Evolutionary conservation across 78 protist species (phyloP), one percentile per base, ranked within the genome.

Genomic region (Dictyostelium citrinum): DNA sequence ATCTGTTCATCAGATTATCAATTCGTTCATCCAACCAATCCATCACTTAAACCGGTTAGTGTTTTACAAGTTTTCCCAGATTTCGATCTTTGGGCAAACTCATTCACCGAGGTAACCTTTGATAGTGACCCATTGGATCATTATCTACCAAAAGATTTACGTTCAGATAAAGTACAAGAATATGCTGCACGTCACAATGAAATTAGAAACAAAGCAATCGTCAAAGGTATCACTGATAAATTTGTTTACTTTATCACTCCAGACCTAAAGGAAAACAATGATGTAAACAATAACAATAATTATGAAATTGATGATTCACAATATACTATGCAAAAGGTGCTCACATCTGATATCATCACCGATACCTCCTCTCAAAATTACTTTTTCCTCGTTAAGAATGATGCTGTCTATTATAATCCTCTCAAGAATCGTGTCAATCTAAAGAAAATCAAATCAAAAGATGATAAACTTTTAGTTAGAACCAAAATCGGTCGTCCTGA

Each of bases 201-300:
- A 14, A 22, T 61, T 37, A n/a, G 85, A 67, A 43, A 33, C 10
- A 76, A 88, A 31, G 93, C 84, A 64, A 67, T 78, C 33, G 75
- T 88, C 39, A 88, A 78, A 45, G 93, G 85, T 67, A 88, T 78
- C 55, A 61, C 86, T n/a, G 93, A 68, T 67, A 88, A 88, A 88
- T 88, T 88, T 68, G 93, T 88, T 45, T 88, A 88, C 39, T 88
- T 61, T n/a, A 88, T 88, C 8, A 55, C 93, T 22, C 93, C 93
- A 27, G 46, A 49, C 22, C 39, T 55, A 14, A 16, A 61, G 2
- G 85, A 88, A 29, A 64, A 79, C 22, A 33, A 51, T 29, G 70
- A 88, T 31, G 35, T 61, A 39, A 77, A 86, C 67, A 86, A 77
- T 43, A 84, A 75, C 58, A 75, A 75, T 17, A 27, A n/a, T 16